Conservation (phyloP, 768 basidiomycete species). For the Asterophora lycoperdoides region DNA sequence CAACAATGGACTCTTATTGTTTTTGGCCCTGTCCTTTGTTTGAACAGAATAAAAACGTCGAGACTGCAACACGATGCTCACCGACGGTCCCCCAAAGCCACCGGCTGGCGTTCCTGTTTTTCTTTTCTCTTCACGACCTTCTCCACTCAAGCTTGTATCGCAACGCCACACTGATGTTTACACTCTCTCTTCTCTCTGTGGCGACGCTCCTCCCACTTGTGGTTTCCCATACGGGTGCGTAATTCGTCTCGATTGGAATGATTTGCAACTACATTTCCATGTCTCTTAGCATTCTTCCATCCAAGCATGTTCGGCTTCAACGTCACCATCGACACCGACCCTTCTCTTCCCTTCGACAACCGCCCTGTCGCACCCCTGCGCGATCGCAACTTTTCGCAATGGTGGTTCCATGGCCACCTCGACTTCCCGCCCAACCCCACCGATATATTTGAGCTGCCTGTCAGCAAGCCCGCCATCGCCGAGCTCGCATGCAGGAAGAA, state of each 20-base stretch:
- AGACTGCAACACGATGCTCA: too few species aligned
- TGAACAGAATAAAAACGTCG: too few species aligned
- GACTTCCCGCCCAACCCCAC: conserved; percentile 49
- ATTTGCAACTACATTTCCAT: too few species aligned
- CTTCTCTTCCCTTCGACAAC: conserved; percentile 52
- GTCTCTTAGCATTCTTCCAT: conserved; percentile 43
- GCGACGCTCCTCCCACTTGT: not conserved
- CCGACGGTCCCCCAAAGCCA: too few species aligned
- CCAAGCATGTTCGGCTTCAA: conserved; percentile 68
- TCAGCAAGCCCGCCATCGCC: conserved; percentile 47
- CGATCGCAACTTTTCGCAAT: conserved; percentile 46
- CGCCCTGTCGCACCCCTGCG: conserved; percentile 48
- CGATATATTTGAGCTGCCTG: conserved; percentile 58
- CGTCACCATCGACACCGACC: conserved; percentile 42
- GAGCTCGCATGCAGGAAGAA: conserved; percentile 60
- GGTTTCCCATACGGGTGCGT: not conserved
- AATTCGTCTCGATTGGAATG: too few species aligned
- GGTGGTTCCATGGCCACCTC: conserved; percentile 68
- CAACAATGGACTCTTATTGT: too few species aligned
- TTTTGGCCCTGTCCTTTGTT: too few species aligned
- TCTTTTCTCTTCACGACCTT: too few species aligned
- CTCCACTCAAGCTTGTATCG: too few species aligned
- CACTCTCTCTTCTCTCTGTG: not conserved
- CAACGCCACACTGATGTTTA: not conserved
- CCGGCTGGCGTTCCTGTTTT: too few species aligned